phyloP scores from a whole-genome alignment of 1,139 yeast species.

The Pichia sp. region DNA sequence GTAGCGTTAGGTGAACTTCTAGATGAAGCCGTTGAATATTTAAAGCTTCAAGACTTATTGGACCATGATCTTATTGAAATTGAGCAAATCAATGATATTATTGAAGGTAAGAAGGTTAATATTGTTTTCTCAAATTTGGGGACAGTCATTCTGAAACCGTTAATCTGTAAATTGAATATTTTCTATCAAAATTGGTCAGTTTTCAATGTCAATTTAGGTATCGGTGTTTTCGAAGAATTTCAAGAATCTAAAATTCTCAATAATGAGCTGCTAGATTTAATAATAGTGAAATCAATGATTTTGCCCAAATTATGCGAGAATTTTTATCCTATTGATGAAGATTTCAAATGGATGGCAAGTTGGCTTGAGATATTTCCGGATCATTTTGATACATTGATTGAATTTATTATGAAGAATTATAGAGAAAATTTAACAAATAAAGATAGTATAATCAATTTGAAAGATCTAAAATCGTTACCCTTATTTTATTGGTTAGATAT shows the following conservation, averaged over 20 bases:
- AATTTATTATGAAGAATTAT: constrained; percentile 29
- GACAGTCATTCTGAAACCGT: constrained; percentile 26
- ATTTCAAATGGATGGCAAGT: constrained; percentile 34
- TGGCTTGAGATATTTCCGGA: constrained; percentile 31
- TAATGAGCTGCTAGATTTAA: constrained; percentile 1
- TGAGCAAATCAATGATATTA: not conserved
- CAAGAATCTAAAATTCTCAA: constrained; percentile 18
- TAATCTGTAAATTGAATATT: constrained; percentile 23
- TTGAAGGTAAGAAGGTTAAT: not conserved
- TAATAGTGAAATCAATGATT: constrained; percentile 28
- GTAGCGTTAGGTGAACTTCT: constrained; percentile 4
- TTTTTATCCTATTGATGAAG: constrained; percentile 15
- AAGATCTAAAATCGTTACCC: not conserved
- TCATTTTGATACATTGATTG: constrained; percentile 23
- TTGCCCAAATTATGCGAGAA: constrained; percentile 32
- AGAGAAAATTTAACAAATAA: constrained; percentile 14
- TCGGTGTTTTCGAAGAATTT: constrained; percentile 32
- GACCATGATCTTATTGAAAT: not conserved
- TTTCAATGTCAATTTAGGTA: constrained; percentile 26
- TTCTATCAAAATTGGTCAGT: constrained; percentile 32
- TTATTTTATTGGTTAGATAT: constrained; percentile 2
- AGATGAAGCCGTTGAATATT: constrained; percentile 3
- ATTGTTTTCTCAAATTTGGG: constrained; percentile 28
- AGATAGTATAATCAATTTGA: not conserved
- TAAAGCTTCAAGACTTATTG: not conserved